Base-by-base conservation (phyloP, 257 asterid species). In the Salvia rosmarinus region DNA sequence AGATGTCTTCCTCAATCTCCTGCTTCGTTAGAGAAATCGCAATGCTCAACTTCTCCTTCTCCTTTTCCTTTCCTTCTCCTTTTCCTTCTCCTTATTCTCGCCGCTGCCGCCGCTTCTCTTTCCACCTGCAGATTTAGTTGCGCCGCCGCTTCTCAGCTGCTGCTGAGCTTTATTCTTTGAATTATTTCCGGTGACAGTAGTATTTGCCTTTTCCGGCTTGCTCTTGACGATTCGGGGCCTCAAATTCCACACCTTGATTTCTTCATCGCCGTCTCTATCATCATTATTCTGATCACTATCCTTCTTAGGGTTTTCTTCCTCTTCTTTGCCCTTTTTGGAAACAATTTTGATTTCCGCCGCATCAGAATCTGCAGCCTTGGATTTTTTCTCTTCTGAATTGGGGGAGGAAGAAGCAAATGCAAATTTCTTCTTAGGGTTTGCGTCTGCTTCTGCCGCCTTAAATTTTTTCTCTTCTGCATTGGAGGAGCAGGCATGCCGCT, bases 1-100 rank as follows among this genome's bases (percentile, higher is more conserved):
- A 82, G 6, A 86, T 64, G 76, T 90, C 96, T 61, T 83, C 95
- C 39, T 87, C 92, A 19, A 87, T 87, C 73, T 89, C 96, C 70
- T 73, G 77, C 54, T 77, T 81, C 0, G 92, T 70, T 3, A 89
- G 77, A 0, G 87, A 16, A 4, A 80, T 42, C 9, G 55, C 35
- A 44, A 89, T 57, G 71, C 77, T 80, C 34, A 47, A 68, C 71
- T 77, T 84, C 71, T 57, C 80, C 68, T 76, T 79, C 50, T 71
- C 78, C 76, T 83, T 76, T 78, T 76, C 52, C 64, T 76, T 78
- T 76, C 52, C 64, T 37, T 80, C 47, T 71, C 79, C 77, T 83
- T 76, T 77, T 76, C 54, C 64, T 37, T 32, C 34, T 16, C 13
- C 65, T 62, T 19, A 35, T 19, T 13, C 64, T n/a, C 59, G 19